Evolutionary conservation across 495 filamentous ascomycete genomes (phyloP).

Genomic region (Mytilinidion resinicola): DNA sequence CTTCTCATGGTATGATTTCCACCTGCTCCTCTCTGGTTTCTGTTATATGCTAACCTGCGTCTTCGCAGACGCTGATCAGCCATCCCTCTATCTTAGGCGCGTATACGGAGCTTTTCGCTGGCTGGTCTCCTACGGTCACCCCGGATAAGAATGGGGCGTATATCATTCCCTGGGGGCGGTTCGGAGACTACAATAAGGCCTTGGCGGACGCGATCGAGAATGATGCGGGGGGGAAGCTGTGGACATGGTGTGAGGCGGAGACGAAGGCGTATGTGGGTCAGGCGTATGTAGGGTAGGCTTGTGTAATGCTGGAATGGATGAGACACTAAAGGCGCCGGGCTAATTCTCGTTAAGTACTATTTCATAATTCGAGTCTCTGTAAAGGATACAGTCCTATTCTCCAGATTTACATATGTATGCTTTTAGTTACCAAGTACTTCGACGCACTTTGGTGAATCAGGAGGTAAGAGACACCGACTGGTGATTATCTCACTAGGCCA

Average conservation of each 20-base stretch:
- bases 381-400: too few relatives aligned
- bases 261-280: slow-evolving; percentile 11
- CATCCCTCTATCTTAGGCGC: slow-evolving; percentile 24
- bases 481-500: too few relatives aligned
- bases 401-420: too few relatives aligned
- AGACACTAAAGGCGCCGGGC: too few relatives aligned
- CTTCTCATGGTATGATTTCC: not conserved
- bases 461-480: too few relatives aligned
- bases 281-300: too few relatives aligned
- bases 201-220: slow-evolving; percentile 1
- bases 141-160: slow-evolving; percentile 26
- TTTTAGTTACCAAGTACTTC: too few relatives aligned
- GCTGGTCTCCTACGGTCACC: slow-evolving; percentile 24
- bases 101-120: slow-evolving; percentile 33
- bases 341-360: too few relatives aligned
- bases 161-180: slow-evolving; percentile 18
- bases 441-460: too few relatives aligned
- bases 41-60: not conserved
- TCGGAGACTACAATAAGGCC: slow-evolving; percentile 22
- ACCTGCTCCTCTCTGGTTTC: not conserved
- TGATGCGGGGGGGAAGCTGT: slow-evolving; percentile 29
- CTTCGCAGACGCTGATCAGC: slow-evolving; percentile 4
- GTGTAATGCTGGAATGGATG: too few relatives aligned
- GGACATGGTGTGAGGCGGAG: slow-evolving; percentile 33
- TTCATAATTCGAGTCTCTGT: too few relatives aligned